Base-by-base conservation (phyloP, 148 eudicot species). In the Cornus suecica region DNA sequence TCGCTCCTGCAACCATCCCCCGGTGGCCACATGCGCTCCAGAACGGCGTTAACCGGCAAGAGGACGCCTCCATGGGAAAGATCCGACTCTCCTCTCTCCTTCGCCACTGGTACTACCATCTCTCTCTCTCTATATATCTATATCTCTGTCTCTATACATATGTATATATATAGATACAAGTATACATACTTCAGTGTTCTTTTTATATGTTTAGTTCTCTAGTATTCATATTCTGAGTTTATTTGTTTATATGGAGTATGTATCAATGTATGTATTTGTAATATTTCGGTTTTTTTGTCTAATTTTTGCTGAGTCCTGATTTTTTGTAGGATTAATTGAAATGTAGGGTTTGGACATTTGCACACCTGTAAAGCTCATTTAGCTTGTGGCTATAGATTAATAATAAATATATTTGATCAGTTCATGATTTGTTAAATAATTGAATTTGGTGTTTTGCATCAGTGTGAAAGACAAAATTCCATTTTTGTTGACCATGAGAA, bases 61-160 rank as follows among this genome's bases (percentile, higher is more conserved):
- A 68, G 71, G 6, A 68, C 71, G 52, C 71, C 71, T 1, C 52
- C 71, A 23, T 24, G 52, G 28, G 71, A 68, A 41, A 68, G 52
- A 68, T 23, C 71, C 18, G 54, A 68, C 48, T 68, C 71, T 23
- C 71, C 54, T 37, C 54, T 68, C 6, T 68, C 71, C 23, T 68
- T 68, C 41, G 52, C 54, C 10, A 68, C 71, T 68, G 71, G 71
- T 68, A 68, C 41, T 26, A 13, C 71, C 25, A 7, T 11, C 24
- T 66, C 13, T 29, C 27, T 23, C 48, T 68, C 52, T 68, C 52
- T 32, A 16, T 37, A 27, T 32, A 25, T 32, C 67, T 13, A 10
- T 28, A 20, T 37, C 42, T 37, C 42, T 37, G 10, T 37, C 42
- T 37, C 4, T 37, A 37, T 37, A 37, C 9, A 37, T 37, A 37